Base-by-base conservation (phyloP, 1,284 basidiomycete species). In the Fomitiporia mediterranea region DNA sequence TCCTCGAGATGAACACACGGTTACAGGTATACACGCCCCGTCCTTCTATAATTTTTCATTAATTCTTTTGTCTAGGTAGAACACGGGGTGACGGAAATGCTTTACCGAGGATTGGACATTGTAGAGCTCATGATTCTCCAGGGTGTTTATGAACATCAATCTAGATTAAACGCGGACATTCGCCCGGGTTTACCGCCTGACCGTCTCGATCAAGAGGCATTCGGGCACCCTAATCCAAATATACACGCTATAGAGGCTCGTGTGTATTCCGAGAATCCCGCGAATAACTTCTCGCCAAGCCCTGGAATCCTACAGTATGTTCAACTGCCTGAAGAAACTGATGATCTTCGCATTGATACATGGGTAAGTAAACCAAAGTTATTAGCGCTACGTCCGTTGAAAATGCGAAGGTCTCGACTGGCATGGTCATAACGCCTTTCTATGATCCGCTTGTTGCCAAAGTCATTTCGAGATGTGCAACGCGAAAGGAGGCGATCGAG, bases 1-100 rank as follows among this genome's bases (percentile, higher is more conserved):
- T 89, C 63, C 73, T 90, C 17, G 87, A 90, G 66, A 83, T 89
- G 79, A 89, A 90, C 60, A 82, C 84, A 0, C 75, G 85, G 4
- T 77, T 88, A 53, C 85, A 86, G 69, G 79, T 77, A 60, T 53
- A 68, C 51, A 21, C 37, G 13, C 27, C 23, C 15, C 17, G 34
- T 13, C 53, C 17, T 4, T 7, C 38, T 30, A 47, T 46, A 48
- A 55, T 19, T 30, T 32, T n/a, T 21, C 48, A 17, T 53, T 15
- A 11, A 43, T 48, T 43, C 23, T 35, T 38, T 7, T 7, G 2
- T 28, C 8, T 38, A 82, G 75, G 86, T 89, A 15, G 87, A 89
- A 68, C 86, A 89, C 62, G 75, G 81, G 0, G 75, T 89, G 38
- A 88, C 84, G 0, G 86, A 88, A 68, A 71, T 70, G 23, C 72